phyloP scores from a whole-genome alignment of 129 eudicot species.

The Kitagawia praeruptora region DNA sequence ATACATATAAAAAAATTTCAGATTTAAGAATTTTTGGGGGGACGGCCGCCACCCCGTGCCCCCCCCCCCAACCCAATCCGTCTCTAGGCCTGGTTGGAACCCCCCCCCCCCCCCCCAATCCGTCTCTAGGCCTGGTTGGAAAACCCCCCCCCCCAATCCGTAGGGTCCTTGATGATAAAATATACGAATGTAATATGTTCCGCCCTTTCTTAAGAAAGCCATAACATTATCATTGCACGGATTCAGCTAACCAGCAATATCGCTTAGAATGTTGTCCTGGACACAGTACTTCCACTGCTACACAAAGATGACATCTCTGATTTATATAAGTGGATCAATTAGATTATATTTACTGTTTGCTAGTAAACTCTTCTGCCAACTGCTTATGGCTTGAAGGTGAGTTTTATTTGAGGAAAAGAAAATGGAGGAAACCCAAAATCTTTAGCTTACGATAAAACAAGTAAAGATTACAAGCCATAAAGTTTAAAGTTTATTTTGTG shows the following conservation, averaged over 20 bases:
- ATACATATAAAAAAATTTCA: too few relatives aligned
- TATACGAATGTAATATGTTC: background rate
- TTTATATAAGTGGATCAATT: background rate
- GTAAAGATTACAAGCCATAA: background rate
- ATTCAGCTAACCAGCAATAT: constrained; percentile 26
- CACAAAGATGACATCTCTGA: constrained; percentile 1
- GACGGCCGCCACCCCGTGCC: too few relatives aligned
- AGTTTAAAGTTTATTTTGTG: background rate
- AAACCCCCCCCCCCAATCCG: too few relatives aligned
- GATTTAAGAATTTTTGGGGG: too few relatives aligned
- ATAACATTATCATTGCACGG: constrained; percentile 36
- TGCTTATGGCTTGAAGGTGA: background rate
- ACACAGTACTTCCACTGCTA: background rate
- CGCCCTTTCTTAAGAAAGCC: constrained; percentile 7
- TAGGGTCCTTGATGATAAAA: constrained; percentile 15
- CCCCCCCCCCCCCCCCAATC: too few relatives aligned
- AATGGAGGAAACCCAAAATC: background rate
- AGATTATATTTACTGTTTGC: background rate
- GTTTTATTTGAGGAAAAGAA: background rate
- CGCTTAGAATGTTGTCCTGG: constrained; percentile 27
- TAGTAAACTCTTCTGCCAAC: background rate
- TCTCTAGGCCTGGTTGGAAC: too few relatives aligned
- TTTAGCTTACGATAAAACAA: background rate
- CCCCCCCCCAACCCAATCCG: too few relatives aligned
- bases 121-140: too few relatives aligned